Conservation (phyloP, 495 filamentous ascomycete genomes). For the Trichoderma orchidacearum region DNA sequence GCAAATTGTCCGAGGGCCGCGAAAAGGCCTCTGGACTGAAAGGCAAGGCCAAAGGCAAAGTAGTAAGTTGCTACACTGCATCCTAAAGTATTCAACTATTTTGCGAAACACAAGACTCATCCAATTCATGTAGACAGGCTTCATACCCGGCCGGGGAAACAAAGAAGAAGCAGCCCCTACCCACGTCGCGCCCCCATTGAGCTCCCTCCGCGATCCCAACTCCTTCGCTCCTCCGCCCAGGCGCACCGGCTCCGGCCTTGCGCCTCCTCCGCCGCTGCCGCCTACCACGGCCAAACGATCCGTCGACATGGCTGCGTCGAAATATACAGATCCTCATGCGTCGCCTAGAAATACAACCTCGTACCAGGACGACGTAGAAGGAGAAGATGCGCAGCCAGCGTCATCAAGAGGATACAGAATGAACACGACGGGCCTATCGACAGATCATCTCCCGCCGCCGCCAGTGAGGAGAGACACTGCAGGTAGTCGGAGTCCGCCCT, state of each 20-base stretch:
- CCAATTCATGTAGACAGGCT: constrained; percentile 28
- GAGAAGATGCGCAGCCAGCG: constrained; percentile 32
- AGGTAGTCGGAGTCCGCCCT: constrained; percentile 10
- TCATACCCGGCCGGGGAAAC: constrained; percentile 19
- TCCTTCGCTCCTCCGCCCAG: constrained; percentile 41
- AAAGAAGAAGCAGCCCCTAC: constrained; percentile 12
- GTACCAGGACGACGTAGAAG: constrained; percentile 8
- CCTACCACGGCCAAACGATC: background rate
- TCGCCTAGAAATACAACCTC: background rate
- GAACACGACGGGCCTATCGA: constrained; percentile 59
- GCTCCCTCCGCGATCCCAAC: constrained; percentile 65
- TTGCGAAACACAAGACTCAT: too few species aligned
- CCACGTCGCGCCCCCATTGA: constrained; percentile 54
- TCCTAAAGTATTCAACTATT: too few species aligned
- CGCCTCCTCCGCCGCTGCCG: background rate
- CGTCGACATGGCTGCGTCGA: constrained; percentile 11
- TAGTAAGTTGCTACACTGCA: constrained; percentile 17
- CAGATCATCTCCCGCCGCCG: constrained; percentile 55
- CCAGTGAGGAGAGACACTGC: constrained; percentile 43
- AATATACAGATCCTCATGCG: constrained; percentile 19
- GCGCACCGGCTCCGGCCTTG: constrained; percentile 1
- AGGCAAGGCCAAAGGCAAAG: constrained; percentile 15
- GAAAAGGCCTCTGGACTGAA: background rate
- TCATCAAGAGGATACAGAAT: constrained; percentile 49
- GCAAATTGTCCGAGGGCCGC: background rate